Base-by-base conservation (phyloP, 169 alveolate species). In the Plasmodium yoelii region DNA sequence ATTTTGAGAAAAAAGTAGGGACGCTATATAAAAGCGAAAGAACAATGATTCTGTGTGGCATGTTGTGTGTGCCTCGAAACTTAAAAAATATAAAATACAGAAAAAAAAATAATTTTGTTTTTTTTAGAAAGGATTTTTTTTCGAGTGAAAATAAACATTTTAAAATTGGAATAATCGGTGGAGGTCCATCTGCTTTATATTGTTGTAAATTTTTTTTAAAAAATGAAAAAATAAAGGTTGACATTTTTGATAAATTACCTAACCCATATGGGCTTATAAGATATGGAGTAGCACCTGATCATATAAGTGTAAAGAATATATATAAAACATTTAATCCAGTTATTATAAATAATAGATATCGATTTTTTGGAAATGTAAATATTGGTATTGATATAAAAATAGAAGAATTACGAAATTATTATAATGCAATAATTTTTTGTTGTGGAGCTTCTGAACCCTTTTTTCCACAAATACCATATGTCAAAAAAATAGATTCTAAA, bases 261-360 rank as follows among this genome's bases (percentile, higher is more conserved):
- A 94, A 88, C 56, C 97, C 97, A 0, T 92, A 73, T 55, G 98
- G 98, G 9, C 93, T 96, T 18, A 86, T 96, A 34, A 82, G 97
- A 51, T 94, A 87, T 71, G 98, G 98, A 9, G 96, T 95, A 12
- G 98, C 98, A 13, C 98, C 98, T 24, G 98, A 96, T 86, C 94
- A 93, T 46, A 49, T 68, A 7, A 87, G 72, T 12, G 94, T 96
- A 75, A 93, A 95, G 46, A 88, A 92, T 46, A 93, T 91, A 3
- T 93, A 68, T 34, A 64, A 77, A 22, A 93, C 93, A 34, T 94
- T 95, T 60, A 77, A 88, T 24, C 92, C 69, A 22, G 90, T 93
- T 2, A 55, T 89, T n/a, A 34, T 63, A 69, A 77, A 63, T 49
- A 88, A 88, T 1, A 87, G 88, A 19, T 93, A 94, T 59, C 57